A percentile compares a stretch with the other conserved stretches of the same genome.
Evolutionary conservation across 1,284 basidiomycete species (phyloP).

Genomic region (Ganoderma sinense): DNA sequence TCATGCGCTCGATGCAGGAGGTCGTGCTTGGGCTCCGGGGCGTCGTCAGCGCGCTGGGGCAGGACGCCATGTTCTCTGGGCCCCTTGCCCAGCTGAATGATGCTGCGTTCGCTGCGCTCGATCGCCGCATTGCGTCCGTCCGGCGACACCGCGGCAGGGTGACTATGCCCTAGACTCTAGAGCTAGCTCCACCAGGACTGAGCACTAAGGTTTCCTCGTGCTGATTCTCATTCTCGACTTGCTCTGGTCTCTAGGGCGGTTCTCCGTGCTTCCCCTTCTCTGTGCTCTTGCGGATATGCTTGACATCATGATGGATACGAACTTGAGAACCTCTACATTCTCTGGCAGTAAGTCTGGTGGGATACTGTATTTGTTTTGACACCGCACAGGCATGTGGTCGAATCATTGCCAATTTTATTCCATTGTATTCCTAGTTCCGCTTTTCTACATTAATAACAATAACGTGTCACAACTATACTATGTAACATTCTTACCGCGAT

Average conservation of each 20-base stretch:
- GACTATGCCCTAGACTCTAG: background rate
- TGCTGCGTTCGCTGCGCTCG: conserved; percentile 9
- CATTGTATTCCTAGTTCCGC: background rate
- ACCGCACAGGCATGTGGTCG: background rate
- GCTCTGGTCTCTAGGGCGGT: background rate
- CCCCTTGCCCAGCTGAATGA: conserved; percentile 20
- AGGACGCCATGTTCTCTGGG: conserved; percentile 20
- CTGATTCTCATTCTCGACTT: background rate
- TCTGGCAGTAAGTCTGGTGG: background rate
- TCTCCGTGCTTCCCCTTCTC: background rate
- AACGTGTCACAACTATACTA: background rate
- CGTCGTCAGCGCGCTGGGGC: conserved; percentile 10
- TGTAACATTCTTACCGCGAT: background rate
- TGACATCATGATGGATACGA: background rate
- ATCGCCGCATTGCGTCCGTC: conserved; percentile 4
- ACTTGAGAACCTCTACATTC: background rate
- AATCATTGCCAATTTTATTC: background rate
- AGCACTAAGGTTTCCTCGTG: background rate
- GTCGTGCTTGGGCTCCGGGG: conserved; percentile 15
- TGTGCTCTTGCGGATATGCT: background rate
- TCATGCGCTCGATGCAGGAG: conserved; percentile 16
- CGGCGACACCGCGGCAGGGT: background rate
- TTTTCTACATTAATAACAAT: background rate
- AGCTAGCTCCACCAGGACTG: background rate
- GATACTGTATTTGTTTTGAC: background rate